A percentile compares a stretch with the other conserved stretches of the same genome.
These are phyloP conservation scores for Malus hybrid DNA, from an alignment of 331 rosid genomes.

Conservation along the genomic window DNA sequence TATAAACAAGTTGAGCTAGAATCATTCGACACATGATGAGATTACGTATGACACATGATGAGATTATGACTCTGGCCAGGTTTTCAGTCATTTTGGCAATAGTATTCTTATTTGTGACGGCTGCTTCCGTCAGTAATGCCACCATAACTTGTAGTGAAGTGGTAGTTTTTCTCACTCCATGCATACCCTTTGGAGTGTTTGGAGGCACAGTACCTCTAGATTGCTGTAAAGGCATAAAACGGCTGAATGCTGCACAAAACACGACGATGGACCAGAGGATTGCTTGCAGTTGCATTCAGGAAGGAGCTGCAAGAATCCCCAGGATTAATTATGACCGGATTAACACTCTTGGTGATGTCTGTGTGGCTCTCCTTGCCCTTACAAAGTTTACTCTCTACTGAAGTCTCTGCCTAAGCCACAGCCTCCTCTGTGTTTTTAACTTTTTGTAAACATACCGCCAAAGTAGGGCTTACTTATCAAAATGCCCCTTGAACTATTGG, in stretches of 20 bases:
- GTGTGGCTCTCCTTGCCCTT: conserved; percentile 46
- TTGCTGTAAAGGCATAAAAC: conserved; percentile 46
- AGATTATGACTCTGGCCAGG: too few relatives aligned
- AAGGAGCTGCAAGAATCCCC: conserved; percentile 36
- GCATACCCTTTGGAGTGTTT: conserved; percentile 39
- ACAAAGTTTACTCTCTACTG: conserved; percentile 55
- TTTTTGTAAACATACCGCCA: too few relatives aligned
- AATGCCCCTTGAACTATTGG: too few relatives aligned
- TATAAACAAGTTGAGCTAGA: too few relatives aligned
- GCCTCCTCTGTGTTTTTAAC: too few relatives aligned
- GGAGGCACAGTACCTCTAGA: conserved; percentile 40
- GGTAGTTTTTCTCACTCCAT: conserved; percentile 37
- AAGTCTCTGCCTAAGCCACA: conserved; percentile 35
- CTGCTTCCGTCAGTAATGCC: not conserved
- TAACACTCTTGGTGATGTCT: conserved; percentile 11
- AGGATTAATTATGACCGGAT: conserved; percentile 38
- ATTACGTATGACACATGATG: too few relatives aligned
- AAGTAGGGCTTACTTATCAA: too few relatives aligned
- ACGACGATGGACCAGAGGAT: conserved; percentile 27
- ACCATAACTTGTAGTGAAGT: conserved; percentile 38
- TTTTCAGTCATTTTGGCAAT: not conserved
- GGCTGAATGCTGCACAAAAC: conserved; percentile 39
- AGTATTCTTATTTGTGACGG: conserved; percentile 20
- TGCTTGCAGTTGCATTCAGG: conserved; percentile 49
- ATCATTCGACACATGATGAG: too few relatives aligned